Evolutionary conservation across 495 filamentous ascomycete genomes (phyloP), one percentile per base, ranked within the genome.

Genomic region (Massariosphaeria phaeospora): DNA sequence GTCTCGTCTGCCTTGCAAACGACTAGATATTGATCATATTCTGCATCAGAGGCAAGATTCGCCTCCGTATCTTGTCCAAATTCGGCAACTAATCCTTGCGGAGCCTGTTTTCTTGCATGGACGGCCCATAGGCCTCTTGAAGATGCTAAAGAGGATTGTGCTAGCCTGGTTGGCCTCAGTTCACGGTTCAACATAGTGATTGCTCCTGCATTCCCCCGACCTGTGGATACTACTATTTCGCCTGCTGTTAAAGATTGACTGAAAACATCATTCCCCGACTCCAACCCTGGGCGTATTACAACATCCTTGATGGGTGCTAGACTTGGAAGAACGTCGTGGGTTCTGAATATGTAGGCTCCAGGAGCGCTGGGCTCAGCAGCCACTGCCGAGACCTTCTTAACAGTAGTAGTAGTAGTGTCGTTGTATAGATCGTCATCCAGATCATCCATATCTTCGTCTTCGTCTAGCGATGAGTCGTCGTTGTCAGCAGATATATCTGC

Each of bases 231-330:
- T 9, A 93, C 79, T 20, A 97, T 62, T 64, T 91, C 83, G 18
- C 51, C 23, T 42, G 54, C 31, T 13, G 21, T 31, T 12, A 15
- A n/a, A 12, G 41, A 18, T 29, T 42, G 38, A 9, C 15, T 15
- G 1, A 33, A 27, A 18, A 27, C 17, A 4, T n/a, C 2, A 11
- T 4, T 27, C 6, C 31, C n/a, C 10, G 31, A 15, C 25, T 77
- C 86, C 84, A 38, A 88, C 5, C 15, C 20, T 8, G 31, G 21
- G 30, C 76, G 86, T 84, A 38, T 88, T 2, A 84, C 79, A 42
- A 90, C 67, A 55, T 86, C 84, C 48, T 78, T 79, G 49, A 96
- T 80, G 13, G 91, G 88, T 0, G 82, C 93, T 46, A 91, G 76
- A 65, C 83, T 95, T 15, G 79, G 63, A 20, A 97, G 73, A 18